Evolutionary conservation across 371 early-diverging fungal species (phyloP).

Genomic region (Funneliformis caledonium): DNA sequence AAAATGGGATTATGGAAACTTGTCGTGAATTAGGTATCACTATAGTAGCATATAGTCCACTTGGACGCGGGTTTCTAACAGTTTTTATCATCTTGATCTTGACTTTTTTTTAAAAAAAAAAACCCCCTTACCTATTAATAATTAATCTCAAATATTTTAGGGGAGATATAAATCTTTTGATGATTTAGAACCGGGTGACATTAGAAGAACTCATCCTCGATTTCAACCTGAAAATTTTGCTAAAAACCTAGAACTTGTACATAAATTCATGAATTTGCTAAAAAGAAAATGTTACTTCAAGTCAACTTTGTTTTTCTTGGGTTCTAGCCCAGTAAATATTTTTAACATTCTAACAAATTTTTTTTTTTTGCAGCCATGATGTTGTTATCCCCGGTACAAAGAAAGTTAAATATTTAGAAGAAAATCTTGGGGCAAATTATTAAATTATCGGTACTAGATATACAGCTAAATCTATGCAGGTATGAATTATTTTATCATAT

Average conservation of each 20-base stretch:
- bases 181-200: slow-evolving; percentile 55
- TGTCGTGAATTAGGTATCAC: neutral
- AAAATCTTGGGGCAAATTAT: slow-evolving; percentile 55
- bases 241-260: slow-evolving; percentile 60
- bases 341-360: too few relatives aligned
- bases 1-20: slow-evolving; percentile 52
- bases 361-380: too few relatives aligned
- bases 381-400: slow-evolving; percentile 39
- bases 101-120: too few relatives aligned
- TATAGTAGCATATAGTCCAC: neutral
- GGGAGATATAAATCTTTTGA: slow-evolving; percentile 41
- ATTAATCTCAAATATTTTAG: neutral
- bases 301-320: slow-evolving; percentile 44
- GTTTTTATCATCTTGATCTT: neutral
- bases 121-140: too few relatives aligned
- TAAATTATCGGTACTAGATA: slow-evolving; percentile 51
- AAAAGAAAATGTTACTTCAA: slow-evolving; percentile 50
- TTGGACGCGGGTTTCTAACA: slow-evolving; percentile 5
- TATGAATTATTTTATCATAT: neutral
- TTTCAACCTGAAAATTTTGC: slow-evolving; percentile 56
- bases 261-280: slow-evolving; percentile 53
- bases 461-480: neutral
- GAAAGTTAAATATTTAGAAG: slow-evolving; percentile 53
- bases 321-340: slow-evolving; percentile 4
- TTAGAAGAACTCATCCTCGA: slow-evolving; percentile 56